Conservation (phyloP, 208 protist genomes). For the Wallacemonas rigidus region DNA sequence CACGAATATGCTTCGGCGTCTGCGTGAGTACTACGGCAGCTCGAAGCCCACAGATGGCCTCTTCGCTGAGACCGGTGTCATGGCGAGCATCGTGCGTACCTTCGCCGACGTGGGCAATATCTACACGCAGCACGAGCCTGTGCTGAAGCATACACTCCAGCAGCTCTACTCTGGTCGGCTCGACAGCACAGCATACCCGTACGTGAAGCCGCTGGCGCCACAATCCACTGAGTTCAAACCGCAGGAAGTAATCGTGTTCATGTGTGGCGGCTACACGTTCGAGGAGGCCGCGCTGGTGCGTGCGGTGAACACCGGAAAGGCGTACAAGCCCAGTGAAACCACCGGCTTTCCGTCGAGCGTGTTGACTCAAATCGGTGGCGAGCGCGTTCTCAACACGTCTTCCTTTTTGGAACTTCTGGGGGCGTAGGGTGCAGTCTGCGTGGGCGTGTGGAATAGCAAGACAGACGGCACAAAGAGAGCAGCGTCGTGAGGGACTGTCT, state of each 20-base stretch:
- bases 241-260: conserved; percentile 75
- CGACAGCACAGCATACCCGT: conserved; percentile 52
- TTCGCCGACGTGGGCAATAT: conserved; percentile 94
- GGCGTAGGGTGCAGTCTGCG: neutral
- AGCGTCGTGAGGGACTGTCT: no score
- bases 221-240: conserved; percentile 50
- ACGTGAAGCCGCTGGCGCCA: conserved; percentile 31
- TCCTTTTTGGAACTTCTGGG: conserved; percentile 52
- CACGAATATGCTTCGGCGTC: conserved; percentile 45
- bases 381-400: conserved; percentile 57
- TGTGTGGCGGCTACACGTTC: conserved; percentile 87
- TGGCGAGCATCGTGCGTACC: conserved; percentile 81
- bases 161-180: conserved; percentile 70
- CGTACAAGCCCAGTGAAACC: conserved; percentile 57
- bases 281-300: conserved; percentile 80
- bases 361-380: conserved; percentile 53
- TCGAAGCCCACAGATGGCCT: conserved; percentile 79
- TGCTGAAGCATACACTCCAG: conserved; percentile 84
- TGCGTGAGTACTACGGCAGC: conserved; percentile 69
- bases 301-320: conserved; percentile 60
- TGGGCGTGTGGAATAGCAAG: no score
- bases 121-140: conserved; percentile 97
- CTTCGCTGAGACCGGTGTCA: conserved; percentile 84
- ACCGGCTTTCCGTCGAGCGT: conserved; percentile 39
- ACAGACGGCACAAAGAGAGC: no score